These are phyloP conservation scores for Boletus rubescentipes DNA, from an alignment of 768 basidiomycete species.

Conservation along the genomic window DNA sequence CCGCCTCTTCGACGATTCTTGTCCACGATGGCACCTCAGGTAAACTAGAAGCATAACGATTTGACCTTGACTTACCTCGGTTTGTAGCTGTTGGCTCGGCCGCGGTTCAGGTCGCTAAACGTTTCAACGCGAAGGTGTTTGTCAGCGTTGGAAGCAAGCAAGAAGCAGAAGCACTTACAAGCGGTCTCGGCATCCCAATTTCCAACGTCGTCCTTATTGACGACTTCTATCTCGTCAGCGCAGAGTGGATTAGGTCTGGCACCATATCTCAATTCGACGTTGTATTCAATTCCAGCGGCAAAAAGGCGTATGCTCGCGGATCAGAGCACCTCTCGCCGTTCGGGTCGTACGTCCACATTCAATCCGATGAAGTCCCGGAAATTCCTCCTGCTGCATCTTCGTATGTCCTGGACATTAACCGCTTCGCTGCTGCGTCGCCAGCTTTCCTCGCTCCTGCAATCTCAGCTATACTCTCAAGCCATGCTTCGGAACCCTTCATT, in stretches of 20 bases:
- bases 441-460: conserved; percentile 18
- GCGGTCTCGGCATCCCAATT: conserved; percentile 4
- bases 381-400: conserved; percentile 20
- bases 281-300: conserved; percentile 25
- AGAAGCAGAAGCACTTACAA: conserved; percentile 18
- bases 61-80: neutral
- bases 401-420: conserved; percentile 22
- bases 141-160: conserved; percentile 18
- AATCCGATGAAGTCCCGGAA: conserved; percentile 11
- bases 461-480: conserved; percentile 19
- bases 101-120: conserved; percentile 28
- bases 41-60: neutral
- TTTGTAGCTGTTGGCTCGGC: conserved; percentile 22
- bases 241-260: conserved; percentile 17
- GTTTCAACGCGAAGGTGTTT: conserved; percentile 19
- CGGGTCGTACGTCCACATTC: conserved; percentile 27
- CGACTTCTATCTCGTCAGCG: conserved; percentile 6
- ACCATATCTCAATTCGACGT: conserved; percentile 19
- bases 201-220: conserved; percentile 13
- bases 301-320: conserved; percentile 14
- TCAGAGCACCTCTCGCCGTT: conserved; percentile 23
- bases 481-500: conserved; percentile 15
- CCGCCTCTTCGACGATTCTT: conserved; percentile 23
- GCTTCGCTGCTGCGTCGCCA: conserved; percentile 20
- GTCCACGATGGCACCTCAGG: conserved; percentile 29